phyloP scores from a whole-genome alignment of 768 basidiomycete genomes.

The Suillus bovinus region DNA sequence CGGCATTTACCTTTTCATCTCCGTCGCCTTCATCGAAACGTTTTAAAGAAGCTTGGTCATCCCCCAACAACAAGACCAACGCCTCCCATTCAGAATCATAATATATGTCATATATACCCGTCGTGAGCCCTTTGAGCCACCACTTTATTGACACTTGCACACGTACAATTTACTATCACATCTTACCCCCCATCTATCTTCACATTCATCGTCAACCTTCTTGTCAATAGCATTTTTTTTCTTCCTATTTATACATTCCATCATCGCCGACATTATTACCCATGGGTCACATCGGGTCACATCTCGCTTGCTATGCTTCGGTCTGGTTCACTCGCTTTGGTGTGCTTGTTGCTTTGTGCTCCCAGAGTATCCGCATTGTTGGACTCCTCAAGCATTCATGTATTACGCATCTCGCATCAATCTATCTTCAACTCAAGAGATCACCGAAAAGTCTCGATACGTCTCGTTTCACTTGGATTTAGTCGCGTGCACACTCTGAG shows the following conservation, averaged over 20 bases:
- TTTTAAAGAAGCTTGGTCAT: slow-evolving; percentile 44
- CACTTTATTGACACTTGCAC: neutral
- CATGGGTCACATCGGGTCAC: slow-evolving; percentile 23
- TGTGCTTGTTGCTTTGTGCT: slow-evolving; percentile 30
- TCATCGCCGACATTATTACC: slow-evolving; percentile 24
- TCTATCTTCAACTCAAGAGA: slow-evolving; percentile 4
- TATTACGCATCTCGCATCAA: slow-evolving; percentile 20
- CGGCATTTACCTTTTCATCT: slow-evolving; percentile 77
- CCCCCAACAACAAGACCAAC: slow-evolving; percentile 24
- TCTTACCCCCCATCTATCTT: slow-evolving; percentile 9
- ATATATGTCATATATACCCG: slow-evolving; percentile 10
- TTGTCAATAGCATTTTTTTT: slow-evolving; percentile 33
- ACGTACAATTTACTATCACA: neutral
- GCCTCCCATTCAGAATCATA: slow-evolving; percentile 25
- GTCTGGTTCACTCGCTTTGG: slow-evolving; percentile 31
- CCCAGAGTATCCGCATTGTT: slow-evolving; percentile 26
- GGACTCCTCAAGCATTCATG: slow-evolving; percentile 29
- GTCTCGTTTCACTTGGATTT: neutral
- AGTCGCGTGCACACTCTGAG: neutral
- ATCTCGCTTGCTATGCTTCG: slow-evolving; percentile 22
- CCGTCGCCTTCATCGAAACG: slow-evolving; percentile 64
- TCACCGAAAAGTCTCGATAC: neutral
- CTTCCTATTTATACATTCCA: slow-evolving; percentile 32
- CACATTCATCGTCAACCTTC: slow-evolving; percentile 19
- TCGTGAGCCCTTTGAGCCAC: neutral